Conservation (phyloP, 2,329 filamentous ascomycete species). For the Alternaria triticina region DNA sequence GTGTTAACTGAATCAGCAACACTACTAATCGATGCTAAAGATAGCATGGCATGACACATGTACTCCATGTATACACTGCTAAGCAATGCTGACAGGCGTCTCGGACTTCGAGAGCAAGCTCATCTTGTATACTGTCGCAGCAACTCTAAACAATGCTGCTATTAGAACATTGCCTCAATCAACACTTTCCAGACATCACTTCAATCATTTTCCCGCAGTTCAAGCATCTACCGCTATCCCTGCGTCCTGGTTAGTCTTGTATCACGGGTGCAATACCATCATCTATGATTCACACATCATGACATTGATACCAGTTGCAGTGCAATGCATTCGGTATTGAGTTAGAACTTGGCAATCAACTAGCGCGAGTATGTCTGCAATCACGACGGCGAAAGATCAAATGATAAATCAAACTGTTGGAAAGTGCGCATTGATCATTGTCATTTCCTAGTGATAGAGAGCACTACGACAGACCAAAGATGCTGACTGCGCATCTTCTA, state of each 20-base stretch:
- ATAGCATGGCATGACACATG: neutral
- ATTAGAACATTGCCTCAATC: neutral
- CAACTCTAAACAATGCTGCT: neutral
- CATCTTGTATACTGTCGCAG: neutral
- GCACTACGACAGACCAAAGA: slow-evolving; percentile 17
- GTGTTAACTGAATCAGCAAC: neutral
- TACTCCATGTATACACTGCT: neutral
- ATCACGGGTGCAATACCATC: neutral
- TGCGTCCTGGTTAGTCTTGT: neutral
- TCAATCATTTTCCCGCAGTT: neutral
- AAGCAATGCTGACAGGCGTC: neutral
- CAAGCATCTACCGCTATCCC: neutral
- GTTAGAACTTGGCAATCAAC: neutral
- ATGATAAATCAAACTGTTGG: neutral
- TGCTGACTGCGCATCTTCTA: slow-evolving; percentile 2
- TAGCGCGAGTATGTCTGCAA: neutral
- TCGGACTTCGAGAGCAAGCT: neutral
- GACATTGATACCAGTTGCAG: neutral
- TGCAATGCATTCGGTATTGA: neutral
- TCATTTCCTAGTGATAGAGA: slow-evolving; percentile 22
- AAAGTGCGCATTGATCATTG: slow-evolving; percentile 13
- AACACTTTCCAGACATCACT: neutral
- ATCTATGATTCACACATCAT: neutral
- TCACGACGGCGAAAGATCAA: neutral
- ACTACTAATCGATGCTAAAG: neutral